Percentiles rank a stretch among this genome's conserved stretches.
Conservation (phyloP, 768 basidiomycete species). For the Coprinellus micaceus region DNA sequence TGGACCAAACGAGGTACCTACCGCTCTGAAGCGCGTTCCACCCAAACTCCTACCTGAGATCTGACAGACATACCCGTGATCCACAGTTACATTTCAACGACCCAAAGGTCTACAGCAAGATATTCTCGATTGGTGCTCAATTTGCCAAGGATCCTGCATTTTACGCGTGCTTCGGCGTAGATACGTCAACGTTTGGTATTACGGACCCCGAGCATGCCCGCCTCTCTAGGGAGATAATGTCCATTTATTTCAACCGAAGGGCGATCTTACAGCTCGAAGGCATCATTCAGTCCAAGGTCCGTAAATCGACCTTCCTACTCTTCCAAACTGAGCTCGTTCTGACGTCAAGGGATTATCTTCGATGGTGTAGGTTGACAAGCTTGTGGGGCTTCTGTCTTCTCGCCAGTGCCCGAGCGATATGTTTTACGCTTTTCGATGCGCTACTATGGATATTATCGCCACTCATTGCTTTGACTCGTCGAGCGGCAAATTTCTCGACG, state of each 20-base stretch:
- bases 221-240: slow-evolving; percentile 27
- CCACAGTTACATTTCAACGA: slow-evolving; percentile 37
- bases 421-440: slow-evolving; percentile 39
- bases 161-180: slow-evolving; percentile 35
- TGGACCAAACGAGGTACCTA: slow-evolving; percentile 35
- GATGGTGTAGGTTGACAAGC: slow-evolving; percentile 27
- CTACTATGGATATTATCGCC: slow-evolving; percentile 41
- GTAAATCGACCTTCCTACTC: slow-evolving; percentile 19
- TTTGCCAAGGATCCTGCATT: slow-evolving; percentile 37
- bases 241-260: slow-evolving; percentile 36
- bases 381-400: slow-evolving; percentile 20
- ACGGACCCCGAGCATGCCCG: slow-evolving; percentile 32
- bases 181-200: slow-evolving; percentile 33
- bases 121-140: slow-evolving; percentile 31
- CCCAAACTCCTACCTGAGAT: neutral
- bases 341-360: neutral
- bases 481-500: slow-evolving; percentile 25
- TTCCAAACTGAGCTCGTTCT: neutral
- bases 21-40: neutral
- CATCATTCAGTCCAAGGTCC: slow-evolving; percentile 22
- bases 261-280: slow-evolving; percentile 34
- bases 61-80: neutral
- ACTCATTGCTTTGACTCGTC: slow-evolving; percentile 37
- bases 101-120: slow-evolving; percentile 28
- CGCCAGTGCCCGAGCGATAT: slow-evolving; percentile 27